Base-by-base conservation (phyloP, 768 basidiomycete genomes). In the Hygrocybe coccinea region DNA sequence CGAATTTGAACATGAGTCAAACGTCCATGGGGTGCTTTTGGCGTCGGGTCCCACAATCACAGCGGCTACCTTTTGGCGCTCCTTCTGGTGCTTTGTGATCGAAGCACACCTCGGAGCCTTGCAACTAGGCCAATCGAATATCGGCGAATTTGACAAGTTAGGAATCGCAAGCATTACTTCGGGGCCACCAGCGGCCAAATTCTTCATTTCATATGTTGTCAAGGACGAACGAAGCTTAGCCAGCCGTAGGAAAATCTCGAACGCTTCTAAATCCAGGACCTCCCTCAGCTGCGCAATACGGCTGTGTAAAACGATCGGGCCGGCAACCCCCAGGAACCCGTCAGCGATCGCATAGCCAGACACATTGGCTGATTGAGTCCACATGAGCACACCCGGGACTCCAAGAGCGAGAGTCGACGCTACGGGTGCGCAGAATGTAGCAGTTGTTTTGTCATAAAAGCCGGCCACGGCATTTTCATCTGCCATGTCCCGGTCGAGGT, bases 331-430 rank as follows among this genome's bases (percentile, higher is more conserved):
- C 48, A 60, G 61, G 33, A 51, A 15, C 41, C 61, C 57, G 19
- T 61, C 56, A 46, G 60, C 60, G 43, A 59, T 60, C 35, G 61
- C 57, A 56, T 59, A 60, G 35, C 52, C 55, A 3, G 49, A 36
- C 44, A 52, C 50, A 50, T 24, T 39, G 56, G 39, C 37, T n/a
- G 59, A 60, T 38, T 55, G 56, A 15, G 59, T 53, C 59, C 59
- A 64, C 29, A n/a, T 17, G 33, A 64, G 59, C 61, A 62, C 44
- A 10, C 8, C 12, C 50, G 55, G 48, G 51, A 8, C 11, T 36
- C 22, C 11, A 55, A 60, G 53, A 44, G 55, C 57, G 55, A 62
- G 63, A 5, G 58, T 60, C 34, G 61, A 62, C 55, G 63, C 63
- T 45, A 64, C 50, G 43, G 24, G 48, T 21, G 45, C 19, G 48